Percentiles rank a stretch among this genome's conserved stretches.
phyloP scores from a whole-genome alignment of 31 red algal species.

The Endocladia muricata region DNA sequence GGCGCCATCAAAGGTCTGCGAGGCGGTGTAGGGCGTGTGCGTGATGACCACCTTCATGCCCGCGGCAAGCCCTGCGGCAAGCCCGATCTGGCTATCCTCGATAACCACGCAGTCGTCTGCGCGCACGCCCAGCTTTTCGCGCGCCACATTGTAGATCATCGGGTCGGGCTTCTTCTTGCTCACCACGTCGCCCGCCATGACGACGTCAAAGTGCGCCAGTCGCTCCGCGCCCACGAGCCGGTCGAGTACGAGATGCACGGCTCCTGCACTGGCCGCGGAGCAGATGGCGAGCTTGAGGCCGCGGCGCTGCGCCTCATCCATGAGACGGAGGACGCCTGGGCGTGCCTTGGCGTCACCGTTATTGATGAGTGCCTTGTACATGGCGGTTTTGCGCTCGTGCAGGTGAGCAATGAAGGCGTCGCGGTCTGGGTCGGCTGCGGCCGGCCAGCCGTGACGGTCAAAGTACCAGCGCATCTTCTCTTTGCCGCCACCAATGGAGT shows the following conservation, averaged over 20 bases:
- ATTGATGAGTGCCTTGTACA: conserved; percentile 61
- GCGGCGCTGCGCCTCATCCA: conserved; percentile 73
- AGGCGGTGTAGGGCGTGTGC: conserved; percentile 63
- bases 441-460: conserved; percentile 83
- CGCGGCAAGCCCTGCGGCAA: conserved; percentile 72
- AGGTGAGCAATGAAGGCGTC: conserved; percentile 44
- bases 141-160: conserved; percentile 82
- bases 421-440: neutral
- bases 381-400: conserved; percentile 60
- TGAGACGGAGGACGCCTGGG: conserved; percentile 75
- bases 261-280: conserved; percentile 77
- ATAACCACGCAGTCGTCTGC: conserved; percentile 81
- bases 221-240: conserved; percentile 60
- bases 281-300: conserved; percentile 72
- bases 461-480: conserved; percentile 97
- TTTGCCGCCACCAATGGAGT: conserved; percentile 88
- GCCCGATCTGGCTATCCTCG: conserved; percentile 89
- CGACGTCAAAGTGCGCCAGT: conserved; percentile 51
- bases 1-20: conserved; percentile 71
- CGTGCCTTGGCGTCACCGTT: conserved; percentile 36
- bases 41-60: conserved; percentile 85
- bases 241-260: conserved; percentile 57
- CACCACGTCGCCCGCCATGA: conserved; percentile 90
- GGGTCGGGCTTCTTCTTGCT: conserved; percentile 89
- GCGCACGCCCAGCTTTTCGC: conserved; percentile 42